Base-by-base conservation (phyloP, 805 yeast species). In the Ogataea methanolica region DNA sequence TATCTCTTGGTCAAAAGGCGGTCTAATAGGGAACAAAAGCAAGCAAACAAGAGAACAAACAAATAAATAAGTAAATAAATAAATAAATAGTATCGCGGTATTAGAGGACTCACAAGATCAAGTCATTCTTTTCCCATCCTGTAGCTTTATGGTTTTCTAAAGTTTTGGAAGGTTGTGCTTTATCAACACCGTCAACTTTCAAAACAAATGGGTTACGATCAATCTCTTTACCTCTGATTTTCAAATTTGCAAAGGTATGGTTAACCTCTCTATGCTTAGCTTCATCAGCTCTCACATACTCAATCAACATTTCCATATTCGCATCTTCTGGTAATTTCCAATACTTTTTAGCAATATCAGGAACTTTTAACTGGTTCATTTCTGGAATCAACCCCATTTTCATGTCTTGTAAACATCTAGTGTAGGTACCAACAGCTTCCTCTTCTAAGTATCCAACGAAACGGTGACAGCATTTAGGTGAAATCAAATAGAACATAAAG, bases 181-280 rank as follows among this genome's bases (percentile, higher is more conserved):
- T 50, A 6, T 50, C 47, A 21, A 37, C 46, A n/a, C 37, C 58
- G 12, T 61, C 60, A 26, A 73, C 65, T 33, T 70, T 65, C 41
- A 78, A 59, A 36, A 78, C 89, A 63, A 79, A 85, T 14, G 91
- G 91, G 59, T 85, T 85, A 57, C 88, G 73, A 60, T 85, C 89
- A 36, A n/a, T 8, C 1, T 41, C 44, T 21, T 11, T 38, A 33
- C 63, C 64, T 31, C 65, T 62, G n/a, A 52, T 51, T 39, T 60
- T 60, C 55, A 84, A 72, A 57, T 83, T 83, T 14, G 87, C 90
- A 58, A 83, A 74, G 0, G 90, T 85, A 58, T 84, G 91, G 66
- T 84, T 85, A 29, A 85, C 90, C 59, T 85, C 91, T 63, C 91
- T 74, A 60, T 84, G 90, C 61, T 84, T 84, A 37, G 88, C 83